Percentiles rank a stretch among this genome's conserved stretches.
Evolutionary conservation across 306 rosid genomes (phyloP).

Genomic region (Arachis hypogaea): DNA sequence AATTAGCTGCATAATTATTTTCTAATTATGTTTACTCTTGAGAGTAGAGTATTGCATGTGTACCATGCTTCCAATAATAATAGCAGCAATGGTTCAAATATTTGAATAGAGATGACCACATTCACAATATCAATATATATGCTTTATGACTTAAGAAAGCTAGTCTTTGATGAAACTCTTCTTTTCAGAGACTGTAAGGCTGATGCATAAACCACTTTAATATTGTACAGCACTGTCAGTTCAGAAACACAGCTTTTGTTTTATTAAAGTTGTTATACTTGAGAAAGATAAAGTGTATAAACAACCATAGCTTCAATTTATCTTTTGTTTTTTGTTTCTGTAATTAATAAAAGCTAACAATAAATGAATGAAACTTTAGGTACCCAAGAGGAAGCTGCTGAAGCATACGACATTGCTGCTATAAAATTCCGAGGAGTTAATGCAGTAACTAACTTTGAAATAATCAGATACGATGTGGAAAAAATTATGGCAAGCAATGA

Average conservation of each 20-base stretch:
- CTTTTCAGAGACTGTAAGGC: conserved; percentile 41
- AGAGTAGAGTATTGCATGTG: background rate
- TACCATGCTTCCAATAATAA: conserved; percentile 24
- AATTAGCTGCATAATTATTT: background rate
- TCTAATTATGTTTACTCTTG: background rate
- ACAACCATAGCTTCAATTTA: conserved; percentile 6
- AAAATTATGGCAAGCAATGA: conserved; percentile 67
- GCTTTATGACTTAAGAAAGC: conserved; percentile 35
- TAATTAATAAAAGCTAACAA: background rate
- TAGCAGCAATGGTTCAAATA: background rate
- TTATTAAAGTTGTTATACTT: conserved; percentile 51
- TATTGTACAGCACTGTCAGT: conserved; percentile 34
- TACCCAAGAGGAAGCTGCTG: conserved; percentile 93
- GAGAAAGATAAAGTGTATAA: background rate
- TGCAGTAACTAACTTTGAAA: conserved; percentile 82
- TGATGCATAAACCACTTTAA: conserved; percentile 33
- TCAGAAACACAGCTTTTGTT: conserved; percentile 40
- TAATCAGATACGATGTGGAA: conserved; percentile 74
- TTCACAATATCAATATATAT: background rate
- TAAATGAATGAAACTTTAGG: conserved; percentile 49
- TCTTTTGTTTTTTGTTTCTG: background rate
- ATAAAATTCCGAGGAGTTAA: conserved; percentile 77
- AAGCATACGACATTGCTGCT: conserved; percentile 85
- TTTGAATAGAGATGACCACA: background rate
- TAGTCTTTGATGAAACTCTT: conserved; percentile 30